A percentile compares a stretch with the other conserved stretches of the same genome.
phyloP scores from a whole-genome alignment of 306 rosid genomes.

The Lathyrus tuberosus region DNA sequence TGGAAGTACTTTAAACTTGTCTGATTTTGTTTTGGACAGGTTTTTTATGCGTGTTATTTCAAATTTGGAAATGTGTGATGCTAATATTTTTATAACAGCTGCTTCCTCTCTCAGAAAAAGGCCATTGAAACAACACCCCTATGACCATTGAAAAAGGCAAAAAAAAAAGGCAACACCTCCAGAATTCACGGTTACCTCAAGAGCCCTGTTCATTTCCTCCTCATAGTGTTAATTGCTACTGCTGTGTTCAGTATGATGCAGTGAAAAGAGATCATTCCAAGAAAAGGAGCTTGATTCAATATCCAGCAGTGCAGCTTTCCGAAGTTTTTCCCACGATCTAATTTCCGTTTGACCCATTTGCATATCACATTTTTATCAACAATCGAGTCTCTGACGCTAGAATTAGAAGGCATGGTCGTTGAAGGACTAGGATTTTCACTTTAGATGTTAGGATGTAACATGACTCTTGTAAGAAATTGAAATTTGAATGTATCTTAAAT shows the following conservation, averaged over 20 bases:
- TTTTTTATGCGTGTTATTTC: too few species aligned
- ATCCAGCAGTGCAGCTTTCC: slow-evolving; percentile 79
- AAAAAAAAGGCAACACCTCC: slow-evolving; percentile 98
- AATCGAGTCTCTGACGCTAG: slow-evolving; percentile 54
- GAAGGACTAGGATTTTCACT: too few species aligned
- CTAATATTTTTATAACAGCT: slow-evolving; percentile 84
- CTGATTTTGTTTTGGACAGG: too few species aligned
- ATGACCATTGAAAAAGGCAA: slow-evolving; percentile 70
- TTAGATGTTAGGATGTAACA: too few species aligned
- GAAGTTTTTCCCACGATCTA: slow-evolving; percentile 89
- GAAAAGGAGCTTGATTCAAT: slow-evolving; percentile 70
- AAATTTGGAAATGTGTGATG: too few species aligned
- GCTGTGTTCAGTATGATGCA: slow-evolving; percentile 81
- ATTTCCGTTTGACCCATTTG: slow-evolving; percentile 62
- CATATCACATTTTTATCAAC: slow-evolving; percentile 42
- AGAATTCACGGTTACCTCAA: slow-evolving; percentile 94
- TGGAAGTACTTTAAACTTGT: too few species aligned
- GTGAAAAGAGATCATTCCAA: slow-evolving; percentile 80
- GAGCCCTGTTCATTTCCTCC: slow-evolving; percentile 81
- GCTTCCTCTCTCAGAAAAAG: slow-evolving; percentile 72
- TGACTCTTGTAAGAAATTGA: too few species aligned
- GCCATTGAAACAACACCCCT: slow-evolving; percentile 48
- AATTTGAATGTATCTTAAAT: too few species aligned
- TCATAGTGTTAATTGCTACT: slow-evolving; percentile 76
- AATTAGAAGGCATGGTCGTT: slow-evolving; percentile 50